Base-by-base conservation (phyloP, 2,329 filamentous ascomycete species). In the Helicocarpus griseus region DNA sequence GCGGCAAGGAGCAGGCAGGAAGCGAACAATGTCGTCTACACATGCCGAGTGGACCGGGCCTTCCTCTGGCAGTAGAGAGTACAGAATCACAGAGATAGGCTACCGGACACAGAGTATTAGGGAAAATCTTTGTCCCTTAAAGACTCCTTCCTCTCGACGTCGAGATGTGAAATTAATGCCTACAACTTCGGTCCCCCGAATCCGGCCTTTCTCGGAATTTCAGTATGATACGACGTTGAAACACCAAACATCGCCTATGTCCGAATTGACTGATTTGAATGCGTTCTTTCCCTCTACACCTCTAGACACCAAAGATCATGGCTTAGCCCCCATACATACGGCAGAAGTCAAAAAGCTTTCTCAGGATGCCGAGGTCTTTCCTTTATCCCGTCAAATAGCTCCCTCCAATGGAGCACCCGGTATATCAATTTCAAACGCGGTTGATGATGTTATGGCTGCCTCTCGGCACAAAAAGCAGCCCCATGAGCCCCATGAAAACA, bases 151-250 rank as follows among this genome's bases (percentile, higher is more conserved):
- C 5, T 43, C 41, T 26, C 44, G 39, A 22, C 26, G 19, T 13
- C 44, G 40, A 38, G 47, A 51, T 17, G 36, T 19, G 3, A 38
- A 35, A 19, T 36, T 21, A 9, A 14, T 17, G 3, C 8, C 29
- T 36, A 31, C 31, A 19, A 38, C 28, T 3, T 52, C 35, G 1
- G 19, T 13, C 13, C 26, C 36, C 5, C n/a, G 22, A 19, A 69
- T 70, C 28, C 57, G 65, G 8, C 63, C 68, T 2, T 70, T 69
- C 45, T 63, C 65, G 3, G 58, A 56, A 38, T 50, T 70, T 8
- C 54, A 62, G 31, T 57, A 53, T 28, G 54, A 60, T 17, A 19
- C 63, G 14, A 24, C 31, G 4, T 21, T 6, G 11, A 5, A 43
- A 5, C 52, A 53, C 39, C 54, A 44, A 11, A 47, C 49, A 6